Percentiles rank a stretch among this genome's conserved stretches.
Evolutionary conservation across 805 yeast genomes (phyloP).

Genomic region (Candida succiphila): DNA sequence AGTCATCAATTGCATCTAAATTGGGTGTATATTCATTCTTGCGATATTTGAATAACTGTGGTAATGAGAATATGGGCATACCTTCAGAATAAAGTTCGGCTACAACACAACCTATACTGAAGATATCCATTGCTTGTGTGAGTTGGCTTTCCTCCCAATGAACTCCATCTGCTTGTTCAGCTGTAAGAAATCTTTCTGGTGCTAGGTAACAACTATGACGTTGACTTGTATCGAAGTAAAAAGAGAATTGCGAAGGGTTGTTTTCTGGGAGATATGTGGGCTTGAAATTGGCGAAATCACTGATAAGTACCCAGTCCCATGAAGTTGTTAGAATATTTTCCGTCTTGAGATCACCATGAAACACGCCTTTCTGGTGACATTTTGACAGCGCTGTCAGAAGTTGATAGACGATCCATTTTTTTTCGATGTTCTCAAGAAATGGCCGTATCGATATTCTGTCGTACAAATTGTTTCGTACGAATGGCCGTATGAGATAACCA

Average conservation of each 20-base stretch:
- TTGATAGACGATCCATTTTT: conserved; percentile 79
- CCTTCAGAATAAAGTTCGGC: conserved; percentile 88
- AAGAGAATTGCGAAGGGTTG: conserved; percentile 85
- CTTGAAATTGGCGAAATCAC: conserved; percentile 81
- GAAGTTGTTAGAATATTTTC: conserved; percentile 83
- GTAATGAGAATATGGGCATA: conserved; percentile 71
- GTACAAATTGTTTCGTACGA: conserved; percentile 68
- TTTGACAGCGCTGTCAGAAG: conserved; percentile 50
- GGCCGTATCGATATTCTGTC: conserved; percentile 85
- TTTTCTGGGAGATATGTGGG: conserved; percentile 85
- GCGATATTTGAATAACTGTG: conserved; percentile 79
- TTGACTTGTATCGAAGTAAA: conserved; percentile 85
- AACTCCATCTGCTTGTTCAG: conserved; percentile 10
- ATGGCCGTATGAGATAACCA: conserved; percentile 80
- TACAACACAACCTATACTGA: conserved; percentile 77
- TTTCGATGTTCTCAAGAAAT: conserved; percentile 71
- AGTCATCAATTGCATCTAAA: conserved; percentile 43
- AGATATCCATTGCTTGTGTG: conserved; percentile 68
- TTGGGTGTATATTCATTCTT: conserved; percentile 59
- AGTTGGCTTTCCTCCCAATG: conserved; percentile 20
- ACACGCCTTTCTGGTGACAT: conserved; percentile 52
- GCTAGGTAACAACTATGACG: conserved; percentile 86
- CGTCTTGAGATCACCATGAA: conserved; percentile 87
- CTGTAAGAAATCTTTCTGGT: conserved; percentile 71
- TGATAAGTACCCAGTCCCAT: conserved; percentile 77